These are phyloP conservation scores for Pleomassaria siparia DNA, from an alignment of 2,329 filamentous ascomycete species.

Conservation along the genomic window DNA sequence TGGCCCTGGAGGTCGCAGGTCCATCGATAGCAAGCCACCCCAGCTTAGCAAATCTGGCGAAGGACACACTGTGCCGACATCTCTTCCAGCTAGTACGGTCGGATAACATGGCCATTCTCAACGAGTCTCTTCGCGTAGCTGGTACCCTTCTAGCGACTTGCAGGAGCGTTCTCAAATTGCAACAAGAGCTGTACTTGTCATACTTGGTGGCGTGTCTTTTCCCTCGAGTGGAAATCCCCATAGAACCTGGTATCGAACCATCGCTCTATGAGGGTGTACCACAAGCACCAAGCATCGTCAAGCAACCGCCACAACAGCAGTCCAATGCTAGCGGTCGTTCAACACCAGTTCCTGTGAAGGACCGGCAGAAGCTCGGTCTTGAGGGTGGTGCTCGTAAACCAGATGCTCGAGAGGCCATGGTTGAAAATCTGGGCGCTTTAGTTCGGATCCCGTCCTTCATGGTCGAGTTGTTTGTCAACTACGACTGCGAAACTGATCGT, in stretches of 20 bases:
- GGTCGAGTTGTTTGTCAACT: slow-evolving; percentile 95
- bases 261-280: slow-evolving; percentile 91
- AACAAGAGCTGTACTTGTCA: slow-evolving; percentile 93
- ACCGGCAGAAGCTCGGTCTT: slow-evolving; percentile 87
- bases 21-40: slow-evolving; percentile 94
- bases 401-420: slow-evolving; percentile 96
- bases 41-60: slow-evolving; percentile 80
- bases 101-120: slow-evolving; percentile 92
- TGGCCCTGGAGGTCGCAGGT: slow-evolving; percentile 92
- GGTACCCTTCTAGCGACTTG: slow-evolving; percentile 91
- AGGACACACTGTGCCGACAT: slow-evolving; percentile 90
- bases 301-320: slow-evolving; percentile 69
- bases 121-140: slow-evolving; percentile 88
- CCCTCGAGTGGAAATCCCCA: slow-evolving; percentile 89
- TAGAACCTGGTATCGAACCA: slow-evolving; percentile 86
- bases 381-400: slow-evolving; percentile 91
- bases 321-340: slow-evolving; percentile 71
- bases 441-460: slow-evolving; percentile 93
- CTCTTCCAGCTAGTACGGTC: slow-evolving; percentile 95
- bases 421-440: slow-evolving; percentile 90
- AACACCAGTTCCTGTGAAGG: slow-evolving; percentile 88
- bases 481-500: slow-evolving; percentile 91
- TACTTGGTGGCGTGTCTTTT: slow-evolving; percentile 94
- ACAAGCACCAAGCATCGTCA: slow-evolving; percentile 83
- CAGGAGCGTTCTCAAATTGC: slow-evolving; percentile 84